Evolutionary conservation across 2,329 filamentous ascomycete species (phyloP).

Genomic region (Penicillium sp.): DNA sequence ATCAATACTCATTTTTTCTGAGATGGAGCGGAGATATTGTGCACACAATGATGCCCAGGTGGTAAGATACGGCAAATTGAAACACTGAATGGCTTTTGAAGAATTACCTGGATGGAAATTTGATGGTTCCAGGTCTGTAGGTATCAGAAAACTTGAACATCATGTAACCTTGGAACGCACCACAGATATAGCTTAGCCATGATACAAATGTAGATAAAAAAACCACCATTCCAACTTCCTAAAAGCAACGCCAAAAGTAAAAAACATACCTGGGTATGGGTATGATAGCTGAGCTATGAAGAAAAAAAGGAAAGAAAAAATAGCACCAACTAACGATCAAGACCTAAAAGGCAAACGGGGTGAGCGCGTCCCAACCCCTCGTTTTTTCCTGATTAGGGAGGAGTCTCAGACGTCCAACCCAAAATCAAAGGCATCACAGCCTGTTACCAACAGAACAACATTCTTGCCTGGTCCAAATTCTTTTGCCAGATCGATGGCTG

Average conservation of each 20-base stretch:
- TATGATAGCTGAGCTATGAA: neutral
- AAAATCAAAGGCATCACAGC: constrained; percentile 19
- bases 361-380: neutral
- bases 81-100: too few species aligned
- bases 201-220: neutral
- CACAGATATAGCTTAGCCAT: neutral
- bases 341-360: neutral
- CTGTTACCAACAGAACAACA: constrained; percentile 25
- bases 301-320: neutral
- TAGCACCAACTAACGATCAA: neutral
- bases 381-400: neutral
- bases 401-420: constrained; percentile 9
- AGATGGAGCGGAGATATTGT: too few species aligned
- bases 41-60: too few species aligned
- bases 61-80: too few species aligned
- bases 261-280: neutral
- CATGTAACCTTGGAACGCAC: too few species aligned
- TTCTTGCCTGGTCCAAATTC: constrained; percentile 18
- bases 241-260: neutral
- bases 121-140: too few species aligned
- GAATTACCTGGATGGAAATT: too few species aligned
- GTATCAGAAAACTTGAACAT: too few species aligned
- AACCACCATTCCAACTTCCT: neutral
- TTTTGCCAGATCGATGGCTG: constrained; percentile 18
- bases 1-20: too few species aligned